These are phyloP conservation scores for Noccaea bulbosa DNA, from an alignment of 345 rosid species.

Conservation along the genomic window DNA sequence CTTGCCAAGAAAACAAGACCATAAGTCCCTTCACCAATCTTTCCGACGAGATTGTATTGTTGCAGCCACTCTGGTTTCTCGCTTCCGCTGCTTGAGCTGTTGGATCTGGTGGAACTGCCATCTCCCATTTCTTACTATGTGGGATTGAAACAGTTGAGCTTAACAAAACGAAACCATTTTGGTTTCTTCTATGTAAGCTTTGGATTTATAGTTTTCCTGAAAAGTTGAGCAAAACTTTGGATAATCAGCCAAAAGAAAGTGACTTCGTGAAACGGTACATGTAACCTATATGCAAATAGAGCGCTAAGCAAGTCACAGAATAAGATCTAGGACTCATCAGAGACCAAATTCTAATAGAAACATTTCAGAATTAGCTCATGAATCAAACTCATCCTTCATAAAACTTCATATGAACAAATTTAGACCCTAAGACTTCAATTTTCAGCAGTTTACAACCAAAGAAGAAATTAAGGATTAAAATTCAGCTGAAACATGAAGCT, in stretches of 20 bases:
- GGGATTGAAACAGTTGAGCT: neutral
- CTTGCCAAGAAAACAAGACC: conserved; percentile 97
- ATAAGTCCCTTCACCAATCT: conserved; percentile 99
- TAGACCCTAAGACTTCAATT: neutral
- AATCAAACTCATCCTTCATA: conserved; percentile 1
- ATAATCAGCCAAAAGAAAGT: neutral
- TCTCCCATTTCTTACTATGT: conserved; percentile 54
- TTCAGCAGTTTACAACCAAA: neutral
- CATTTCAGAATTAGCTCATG: neutral
- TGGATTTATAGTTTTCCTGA: conserved; percentile 16
- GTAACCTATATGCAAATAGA: neutral
- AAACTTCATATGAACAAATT: neutral
- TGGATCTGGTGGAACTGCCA: conserved; percentile 46
- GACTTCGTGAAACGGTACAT: neutral
- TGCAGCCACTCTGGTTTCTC: conserved; percentile 99
- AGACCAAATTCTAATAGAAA: too few relatives aligned
- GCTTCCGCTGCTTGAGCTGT: conserved; percentile 41
- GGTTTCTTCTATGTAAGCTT: neutral
- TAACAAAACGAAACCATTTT: conserved; percentile 27
- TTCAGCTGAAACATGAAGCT: neutral
- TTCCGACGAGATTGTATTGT: conserved; percentile 94
- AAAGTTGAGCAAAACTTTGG: conserved; percentile 18
- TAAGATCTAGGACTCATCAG: neutral
- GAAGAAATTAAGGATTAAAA: neutral
- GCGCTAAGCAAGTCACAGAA: conserved; percentile 8